Base-by-base conservation (phyloP, 1,139 yeast genomes). In the Debaryomycetaceae sp. region DNA sequence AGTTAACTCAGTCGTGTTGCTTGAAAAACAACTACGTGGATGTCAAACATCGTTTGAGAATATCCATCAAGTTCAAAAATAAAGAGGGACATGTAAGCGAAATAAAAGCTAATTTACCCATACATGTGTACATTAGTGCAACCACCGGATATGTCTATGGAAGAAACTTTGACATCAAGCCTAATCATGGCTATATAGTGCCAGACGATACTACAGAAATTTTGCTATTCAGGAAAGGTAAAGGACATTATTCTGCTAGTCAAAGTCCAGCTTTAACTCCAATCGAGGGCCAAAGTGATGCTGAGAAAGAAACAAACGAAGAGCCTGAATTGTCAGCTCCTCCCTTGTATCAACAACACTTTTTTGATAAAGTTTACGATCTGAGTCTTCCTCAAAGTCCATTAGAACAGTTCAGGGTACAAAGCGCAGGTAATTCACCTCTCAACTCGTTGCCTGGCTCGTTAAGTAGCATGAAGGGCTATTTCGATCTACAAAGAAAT, bases 11-110 rank as follows among this genome's bases (percentile, higher is more conserved):
- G 46, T 77, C 80, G 40, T 78, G 85, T 55, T 70, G 70, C 14
- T 59, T 79, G 33, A 69, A 70, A 38, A 63, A 70, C 36, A 73
- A 70, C 18, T 55, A 78, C 40, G 65, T 82, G 38, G 73, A 70
- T 43, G 83, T 82, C 5, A 74, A 79, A 42, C 91, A 84, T 56
- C 72, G 83, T 49, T 54, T 84, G 34, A 73, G 83, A 43, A 62
- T 83, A 16, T 70, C 71, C 3, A 72, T 83, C 18, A 77, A 76
- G 40, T 58, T 84, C 34, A 65, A 73, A 22, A 83, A 83, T 52
- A 67, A 77, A 2, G 80, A 75, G 45, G 87, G 87, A 1, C 86
- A 81, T 52, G 67, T 76, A 5, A 80, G 86, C 43, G 91, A 84
- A 58, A 61, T 83, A 24, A 64, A 87, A 35, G 87, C 89, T 3